Conservation (phyloP, 805 yeast species). For the Lachancea mirantina region DNA sequence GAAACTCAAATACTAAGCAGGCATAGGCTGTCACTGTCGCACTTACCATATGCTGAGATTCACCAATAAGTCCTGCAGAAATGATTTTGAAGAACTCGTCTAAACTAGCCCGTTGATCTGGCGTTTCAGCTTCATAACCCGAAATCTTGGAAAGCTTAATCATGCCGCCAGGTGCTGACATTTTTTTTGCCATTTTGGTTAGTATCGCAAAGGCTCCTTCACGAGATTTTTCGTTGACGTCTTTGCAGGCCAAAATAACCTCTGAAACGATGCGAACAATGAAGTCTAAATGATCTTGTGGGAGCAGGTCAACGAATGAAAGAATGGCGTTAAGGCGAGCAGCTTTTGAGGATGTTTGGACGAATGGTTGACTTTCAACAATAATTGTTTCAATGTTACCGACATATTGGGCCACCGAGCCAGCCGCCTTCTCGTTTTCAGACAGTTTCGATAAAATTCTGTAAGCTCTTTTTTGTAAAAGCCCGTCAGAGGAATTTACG, state of each 20-base stretch:
- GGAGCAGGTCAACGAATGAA: slow-evolving; percentile 53
- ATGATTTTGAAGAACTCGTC: slow-evolving; percentile 87
- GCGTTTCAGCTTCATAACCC: slow-evolving; percentile 54
- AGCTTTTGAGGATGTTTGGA: slow-evolving; percentile 71
- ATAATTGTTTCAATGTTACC: slow-evolving; percentile 54
- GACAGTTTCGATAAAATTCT: slow-evolving; percentile 64
- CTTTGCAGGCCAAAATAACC: slow-evolving; percentile 84
- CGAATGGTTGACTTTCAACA: slow-evolving; percentile 47
- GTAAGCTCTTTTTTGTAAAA: slow-evolving; percentile 84
- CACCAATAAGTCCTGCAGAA: slow-evolving; percentile 93
- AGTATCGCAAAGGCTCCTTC: slow-evolving; percentile 69
- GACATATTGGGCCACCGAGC: slow-evolving; percentile 46
- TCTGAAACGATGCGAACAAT: slow-evolving; percentile 81
- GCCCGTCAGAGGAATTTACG: slow-evolving; percentile 49
- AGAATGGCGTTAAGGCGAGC: slow-evolving; percentile 66
- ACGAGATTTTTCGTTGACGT: slow-evolving; percentile 86
- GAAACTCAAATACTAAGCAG: slow-evolving; percentile 81
- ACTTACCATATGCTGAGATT: slow-evolving; percentile 90
- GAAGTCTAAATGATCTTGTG: slow-evolving; percentile 59
- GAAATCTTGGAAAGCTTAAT: slow-evolving; percentile 60
- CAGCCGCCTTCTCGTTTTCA: slow-evolving; percentile 59
- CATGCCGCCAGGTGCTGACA: slow-evolving; percentile 61
- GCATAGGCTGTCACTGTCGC: slow-evolving; percentile 91
- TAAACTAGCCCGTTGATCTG: slow-evolving; percentile 58
- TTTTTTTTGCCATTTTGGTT: slow-evolving; percentile 71